Evolutionary conservation across 805 yeast species (phyloP).

Genomic region (Ogataea neopini): DNA sequence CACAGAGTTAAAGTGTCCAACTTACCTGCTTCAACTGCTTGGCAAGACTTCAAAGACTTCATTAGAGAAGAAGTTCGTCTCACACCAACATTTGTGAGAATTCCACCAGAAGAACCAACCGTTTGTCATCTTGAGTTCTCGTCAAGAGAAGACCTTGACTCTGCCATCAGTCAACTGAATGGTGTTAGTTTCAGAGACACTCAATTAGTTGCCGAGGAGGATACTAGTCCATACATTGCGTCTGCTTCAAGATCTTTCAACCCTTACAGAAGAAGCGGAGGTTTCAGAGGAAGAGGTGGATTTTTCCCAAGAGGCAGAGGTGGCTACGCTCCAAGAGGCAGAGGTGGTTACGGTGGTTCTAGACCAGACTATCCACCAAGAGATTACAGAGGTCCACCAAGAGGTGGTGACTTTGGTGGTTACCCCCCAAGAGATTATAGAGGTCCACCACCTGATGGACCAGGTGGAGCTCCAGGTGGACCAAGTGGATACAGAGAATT

Average conservation of each 20-base stretch:
- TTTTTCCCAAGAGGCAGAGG: conserved; percentile 33
- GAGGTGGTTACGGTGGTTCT: conserved; percentile 31
- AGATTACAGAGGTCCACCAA: conserved; percentile 28
- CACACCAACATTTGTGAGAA: conserved; percentile 63
- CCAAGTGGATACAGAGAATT: conserved; percentile 14
- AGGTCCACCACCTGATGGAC: conserved; percentile 26
- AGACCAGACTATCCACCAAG: conserved; percentile 36
- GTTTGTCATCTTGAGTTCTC: conserved; percentile 56
- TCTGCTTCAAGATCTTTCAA: conserved; percentile 50
- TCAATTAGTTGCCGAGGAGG: conserved; percentile 75
- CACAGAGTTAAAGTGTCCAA: conserved; percentile 68
- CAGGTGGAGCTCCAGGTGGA: conserved; percentile 29
- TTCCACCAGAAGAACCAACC: conserved; percentile 45
- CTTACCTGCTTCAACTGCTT: conserved; percentile 74
- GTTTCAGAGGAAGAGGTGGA: conserved; percentile 49
- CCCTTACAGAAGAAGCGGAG: conserved; percentile 44
- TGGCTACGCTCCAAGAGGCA: conserved; percentile 33
- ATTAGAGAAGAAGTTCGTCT: conserved; percentile 71
- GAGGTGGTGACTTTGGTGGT: conserved; percentile 29
- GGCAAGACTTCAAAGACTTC: conserved; percentile 91
- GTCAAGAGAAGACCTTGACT: conserved; percentile 71
- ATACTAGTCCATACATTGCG: conserved; percentile 56
- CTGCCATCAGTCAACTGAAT: conserved; percentile 74
- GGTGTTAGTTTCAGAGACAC: conserved; percentile 66
- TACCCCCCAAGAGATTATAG: conserved; percentile 31